phyloP scores from a whole-genome alignment of 1,284 basidiomycete genomes.

The Cryptococcus amylolentus region DNA sequence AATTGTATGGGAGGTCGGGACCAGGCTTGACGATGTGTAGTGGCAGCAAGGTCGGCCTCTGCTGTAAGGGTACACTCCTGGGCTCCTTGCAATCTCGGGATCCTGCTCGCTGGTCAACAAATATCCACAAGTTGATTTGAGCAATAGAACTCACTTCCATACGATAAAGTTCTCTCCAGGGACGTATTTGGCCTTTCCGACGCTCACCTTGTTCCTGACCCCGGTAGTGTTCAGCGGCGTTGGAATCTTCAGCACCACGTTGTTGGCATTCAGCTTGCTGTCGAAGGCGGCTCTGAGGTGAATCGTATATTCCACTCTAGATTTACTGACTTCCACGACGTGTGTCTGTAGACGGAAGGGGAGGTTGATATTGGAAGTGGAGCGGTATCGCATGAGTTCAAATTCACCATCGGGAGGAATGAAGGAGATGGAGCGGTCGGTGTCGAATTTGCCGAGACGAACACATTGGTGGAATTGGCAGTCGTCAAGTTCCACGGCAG shows the following conservation, averaged over 20 bases:
- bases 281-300: slow-evolving; percentile 86
- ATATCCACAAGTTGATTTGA: neutral
- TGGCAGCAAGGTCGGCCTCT: slow-evolving; percentile 76
- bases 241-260: slow-evolving; percentile 88
- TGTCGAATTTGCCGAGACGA: slow-evolving; percentile 87
- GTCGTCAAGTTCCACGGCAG: slow-evolving; percentile 92
- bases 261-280: slow-evolving; percentile 86
- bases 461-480: slow-evolving; percentile 99
- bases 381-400: slow-evolving; percentile 97
- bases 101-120: slow-evolving; percentile 55
- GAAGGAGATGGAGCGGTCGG: slow-evolving; percentile 88
- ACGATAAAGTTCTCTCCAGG: slow-evolving; percentile 92
- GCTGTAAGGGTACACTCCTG: slow-evolving; percentile 84
- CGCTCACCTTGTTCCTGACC: slow-evolving; percentile 83
- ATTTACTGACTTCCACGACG: slow-evolving; percentile 86
- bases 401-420: slow-evolving; percentile 99
- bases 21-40: slow-evolving; percentile 90
- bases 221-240: slow-evolving; percentile 91
- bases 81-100: slow-evolving; percentile 86
- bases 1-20: slow-evolving; percentile 94
- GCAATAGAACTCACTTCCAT: slow-evolving; percentile 76
- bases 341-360: slow-evolving; percentile 87
- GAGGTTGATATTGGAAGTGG: slow-evolving; percentile 91
- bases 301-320: slow-evolving; percentile 85
- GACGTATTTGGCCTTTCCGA: slow-evolving; percentile 95